Base-by-base conservation (phyloP, 1,139 yeast genomes). In the Pichia sp. region DNA sequence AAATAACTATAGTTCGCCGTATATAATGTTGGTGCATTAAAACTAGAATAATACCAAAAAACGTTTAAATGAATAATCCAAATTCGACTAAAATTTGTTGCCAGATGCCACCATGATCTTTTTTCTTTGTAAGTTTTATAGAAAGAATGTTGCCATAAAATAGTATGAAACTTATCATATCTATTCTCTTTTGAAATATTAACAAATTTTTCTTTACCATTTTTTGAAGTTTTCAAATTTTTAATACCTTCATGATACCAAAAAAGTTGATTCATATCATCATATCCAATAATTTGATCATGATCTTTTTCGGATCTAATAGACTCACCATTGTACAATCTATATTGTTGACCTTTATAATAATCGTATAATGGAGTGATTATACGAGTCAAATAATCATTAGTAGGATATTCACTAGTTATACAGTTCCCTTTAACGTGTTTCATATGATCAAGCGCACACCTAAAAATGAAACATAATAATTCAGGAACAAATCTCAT, bases 401-500 rank as follows among this genome's bases (percentile, higher is more conserved):
- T 61, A 42, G 60, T 64, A 2, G 55, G 54, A n/a, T 53, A 48
- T 45, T 47, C 39, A 22, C 58, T 57, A 53, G 58, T 54, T 1
- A 59, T 52, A 0, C 56, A 49, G 28, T 57, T 55, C 4, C 30
- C 29, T 44, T 50, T 51, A 3, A 47, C 27, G 27, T 49, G 28
- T 3, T 45, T 36, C 69, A 87, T 78, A 73, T 90, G 87, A 70
- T 93, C 99, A 63, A 77, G 80, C 49, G 97, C 96, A 67, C 96
- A 86, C 75, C 93, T 91, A 78, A 83, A 93, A 64, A 95, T 83
- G 76, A 86, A 93, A 75, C 97, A 90, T 60, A 69, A 73, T 70
- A 88, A 79, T 73, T 93, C 99, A 16, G 99, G 90, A 53, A 93
- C 84, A 72, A 91, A 95, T 69, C 99, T 83, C 56, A 93, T 91